Conservation (phyloP, 192 early-diverging fungal genomes). For the Pilobolus umbonatus region DNA sequence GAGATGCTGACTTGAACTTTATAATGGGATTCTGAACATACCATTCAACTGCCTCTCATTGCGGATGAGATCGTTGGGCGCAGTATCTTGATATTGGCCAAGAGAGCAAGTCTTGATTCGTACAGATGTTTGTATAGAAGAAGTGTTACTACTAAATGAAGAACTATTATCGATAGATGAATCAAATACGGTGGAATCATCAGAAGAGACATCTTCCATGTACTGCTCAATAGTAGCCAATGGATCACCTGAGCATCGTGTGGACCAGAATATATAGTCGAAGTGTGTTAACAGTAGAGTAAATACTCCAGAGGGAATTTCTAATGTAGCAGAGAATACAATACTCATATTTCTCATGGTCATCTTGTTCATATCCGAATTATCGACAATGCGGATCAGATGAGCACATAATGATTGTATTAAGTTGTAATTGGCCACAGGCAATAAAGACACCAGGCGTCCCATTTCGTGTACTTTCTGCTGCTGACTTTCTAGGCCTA, state of each 20-base stretch:
- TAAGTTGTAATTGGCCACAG: conserved; percentile 85
- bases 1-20: not conserved
- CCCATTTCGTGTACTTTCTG: conserved; percentile 78
- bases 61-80: conserved; percentile 33
- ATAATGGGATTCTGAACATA: not conserved
- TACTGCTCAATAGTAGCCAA: not conserved
- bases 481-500: too few relatives aligned
- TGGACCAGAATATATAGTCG: conserved; percentile 68
- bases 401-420: conserved; percentile 84
- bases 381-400: conserved; percentile 83
- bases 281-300: conserved; percentile 87
- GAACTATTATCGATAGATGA: too few relatives aligned
- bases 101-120: too few relatives aligned
- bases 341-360: conserved; percentile 93
- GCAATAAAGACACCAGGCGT: conserved; percentile 70
- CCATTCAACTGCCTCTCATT: conserved; percentile 32
- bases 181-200: not conserved
- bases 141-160: too few relatives aligned
- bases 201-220: too few relatives aligned
- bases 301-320: conserved; percentile 91
- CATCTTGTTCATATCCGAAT: conserved; percentile 90
- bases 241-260: not conserved
- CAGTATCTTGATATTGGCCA: conserved; percentile 37
- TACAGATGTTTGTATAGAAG: too few relatives aligned
- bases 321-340: conserved; percentile 92